Percentiles rank a stretch among this genome's conserved stretches.
These are phyloP conservation scores for Xylariaceae sp. DNA, from an alignment of 2,329 filamentous ascomycete species.

Conservation along the genomic window DNA sequence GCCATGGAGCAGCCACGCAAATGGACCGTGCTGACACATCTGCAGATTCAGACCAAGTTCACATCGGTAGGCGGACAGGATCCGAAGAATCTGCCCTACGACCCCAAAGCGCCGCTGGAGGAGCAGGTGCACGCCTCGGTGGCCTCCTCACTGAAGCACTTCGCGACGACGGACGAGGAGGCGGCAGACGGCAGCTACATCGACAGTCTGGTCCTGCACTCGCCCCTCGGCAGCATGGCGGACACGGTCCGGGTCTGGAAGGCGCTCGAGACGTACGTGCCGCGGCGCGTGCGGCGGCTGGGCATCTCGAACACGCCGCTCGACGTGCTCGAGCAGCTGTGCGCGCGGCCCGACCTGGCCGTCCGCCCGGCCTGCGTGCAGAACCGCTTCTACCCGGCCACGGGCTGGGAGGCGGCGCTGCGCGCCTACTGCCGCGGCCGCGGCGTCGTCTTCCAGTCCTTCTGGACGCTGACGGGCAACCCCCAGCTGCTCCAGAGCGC, in stretches of 20 bases:
- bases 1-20: constrained; percentile 1
- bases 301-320: constrained; percentile 72
- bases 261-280: constrained; percentile 59
- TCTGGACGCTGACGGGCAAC: constrained; percentile 48
- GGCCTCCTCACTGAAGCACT: constrained; percentile 18
- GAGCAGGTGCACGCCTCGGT: constrained; percentile 38
- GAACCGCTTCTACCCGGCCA: constrained; percentile 61
- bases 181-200: constrained; percentile 37
- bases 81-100: constrained; percentile 52
- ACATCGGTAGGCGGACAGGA: constrained; percentile 59
- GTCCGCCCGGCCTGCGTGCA: constrained; percentile 56
- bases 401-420: constrained; percentile 51
- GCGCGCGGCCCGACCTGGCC: constrained; percentile 19
- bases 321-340: constrained; percentile 45
- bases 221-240: constrained; percentile 37
- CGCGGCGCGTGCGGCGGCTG: constrained; percentile 53
- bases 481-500: constrained; percentile 26
- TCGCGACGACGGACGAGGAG: constrained; percentile 28
- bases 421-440: constrained; percentile 41
- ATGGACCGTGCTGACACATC: constrained; percentile 7
- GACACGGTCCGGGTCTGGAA: constrained; percentile 59
- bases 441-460: constrained; percentile 42
- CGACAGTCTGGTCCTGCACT: constrained; percentile 69
- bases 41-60: constrained; percentile 75
- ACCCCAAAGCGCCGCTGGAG: constrained; percentile 46